Percentiles rank a stretch among this genome's conserved stretches.
phyloP scores from a whole-genome alignment of 345 rosid genomes.

The Corchorus capsularis region DNA sequence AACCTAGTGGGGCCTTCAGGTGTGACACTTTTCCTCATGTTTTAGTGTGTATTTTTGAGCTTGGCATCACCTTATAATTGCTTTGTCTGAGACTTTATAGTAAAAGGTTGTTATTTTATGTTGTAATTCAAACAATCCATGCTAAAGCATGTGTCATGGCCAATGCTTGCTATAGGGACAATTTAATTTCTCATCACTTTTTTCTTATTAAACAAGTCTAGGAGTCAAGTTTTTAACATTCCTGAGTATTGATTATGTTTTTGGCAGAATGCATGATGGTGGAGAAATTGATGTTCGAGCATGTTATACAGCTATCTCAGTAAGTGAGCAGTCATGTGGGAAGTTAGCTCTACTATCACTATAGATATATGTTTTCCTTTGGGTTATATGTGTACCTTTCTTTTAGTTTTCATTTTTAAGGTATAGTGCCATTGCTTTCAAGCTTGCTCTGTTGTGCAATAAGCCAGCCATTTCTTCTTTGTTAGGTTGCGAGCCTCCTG shows the following conservation, averaged over 20 bases:
- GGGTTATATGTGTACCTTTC: not conserved
- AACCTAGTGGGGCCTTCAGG: slow-evolving; percentile 85
- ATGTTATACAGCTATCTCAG: slow-evolving; percentile 93
- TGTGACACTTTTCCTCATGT: slow-evolving; percentile 23
- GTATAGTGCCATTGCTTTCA: not conserved
- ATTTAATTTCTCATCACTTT: not conserved
- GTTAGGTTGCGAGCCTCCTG: slow-evolving; percentile 82
- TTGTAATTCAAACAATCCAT: not conserved
- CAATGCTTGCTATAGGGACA: not conserved
- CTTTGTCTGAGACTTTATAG: not conserved
- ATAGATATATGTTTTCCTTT: not conserved
- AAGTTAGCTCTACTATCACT: not conserved
- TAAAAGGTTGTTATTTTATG: not conserved
- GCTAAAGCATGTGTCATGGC: not conserved
- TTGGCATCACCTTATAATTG: not conserved
- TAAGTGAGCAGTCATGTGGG: slow-evolving; percentile 35
- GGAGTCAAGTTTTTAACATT: not conserved
- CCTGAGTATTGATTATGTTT: not conserved
- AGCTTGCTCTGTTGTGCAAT: not conserved
- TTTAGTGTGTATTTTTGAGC: not conserved
- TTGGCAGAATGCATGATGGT: slow-evolving; percentile 83
- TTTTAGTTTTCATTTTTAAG: not conserved
- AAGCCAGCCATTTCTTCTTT: slow-evolving; percentile 13
- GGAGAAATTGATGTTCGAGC: slow-evolving; percentile 98
- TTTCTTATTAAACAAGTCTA: not conserved